Evolutionary conservation across 2,329 filamentous ascomycete species (phyloP), one percentile per base, ranked within the genome.

Genomic region (Fusarium nurragi): DNA sequence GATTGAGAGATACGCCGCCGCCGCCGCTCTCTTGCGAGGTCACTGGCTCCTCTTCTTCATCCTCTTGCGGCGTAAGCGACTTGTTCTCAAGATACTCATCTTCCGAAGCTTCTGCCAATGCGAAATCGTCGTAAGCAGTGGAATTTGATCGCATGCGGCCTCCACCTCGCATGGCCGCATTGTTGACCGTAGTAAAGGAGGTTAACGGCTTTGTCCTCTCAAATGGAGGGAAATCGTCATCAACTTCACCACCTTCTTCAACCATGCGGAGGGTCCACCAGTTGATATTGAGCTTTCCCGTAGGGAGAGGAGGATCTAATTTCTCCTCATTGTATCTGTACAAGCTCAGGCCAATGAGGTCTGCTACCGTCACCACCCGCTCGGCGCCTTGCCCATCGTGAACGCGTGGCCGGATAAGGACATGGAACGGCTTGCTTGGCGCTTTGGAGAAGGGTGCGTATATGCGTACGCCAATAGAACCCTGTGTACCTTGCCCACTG

Each of bases 181-280:
- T 93, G 73, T 94, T 94, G 61, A 90, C 91, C 8, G 91, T 93
- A 34, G 91, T 92, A 70, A 94, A 95, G 19, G 92, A 88, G 7
- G 86, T 86, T n/a, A 95, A 82, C 3, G 88, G 85, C 70, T 90
- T 90, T 21, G 86, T 92, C 32, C 92, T 84, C 56, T 91, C 89
- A 37, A 95, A 81, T 0, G 92, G 88, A 28, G 91, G 91, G 65
- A 95, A 95, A 72, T 95, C 92, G 65, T 93, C 90, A 68, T 96
- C 92, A 2, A 94, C 88, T 72, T 95, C 92, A 45, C 90, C 92
- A 54, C 92, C 91, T 73, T 95, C 88, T 61, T 95, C 88, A 3
- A 94, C 91, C 88, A 96, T 93, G 37, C 91, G 86, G 54, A 96
- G 78, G 22, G 88, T 92, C 90, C 91, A 95, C 80, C 88, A 88